A percentile compares a stretch with the other conserved stretches of the same genome.
phyloP scores from a whole-genome alignment of 306 rosid species.

The Ormosia emarginata region DNA sequence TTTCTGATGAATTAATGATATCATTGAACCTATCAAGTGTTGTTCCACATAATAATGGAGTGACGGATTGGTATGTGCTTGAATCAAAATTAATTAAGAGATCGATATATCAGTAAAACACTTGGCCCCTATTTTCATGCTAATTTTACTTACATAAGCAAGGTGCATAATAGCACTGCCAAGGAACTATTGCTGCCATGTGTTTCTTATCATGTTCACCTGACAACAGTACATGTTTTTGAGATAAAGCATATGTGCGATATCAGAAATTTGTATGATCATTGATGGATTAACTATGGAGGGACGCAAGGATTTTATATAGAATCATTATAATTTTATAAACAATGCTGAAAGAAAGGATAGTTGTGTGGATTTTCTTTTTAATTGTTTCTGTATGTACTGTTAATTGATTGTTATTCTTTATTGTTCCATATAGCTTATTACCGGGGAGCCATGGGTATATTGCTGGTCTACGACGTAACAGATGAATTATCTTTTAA shows the following conservation, averaged over 20 bases:
- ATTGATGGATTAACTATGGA: too few relatives aligned
- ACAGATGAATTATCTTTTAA: slow-evolving; percentile 35
- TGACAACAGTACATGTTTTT: neutral
- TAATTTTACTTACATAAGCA: neutral
- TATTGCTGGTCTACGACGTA: slow-evolving; percentile 34
- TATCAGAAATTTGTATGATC: too few relatives aligned
- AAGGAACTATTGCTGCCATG: neutral
- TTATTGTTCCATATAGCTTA: slow-evolving; percentile 19
- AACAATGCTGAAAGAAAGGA: neutral
- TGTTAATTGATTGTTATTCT: neutral
- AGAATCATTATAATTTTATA: too few relatives aligned
- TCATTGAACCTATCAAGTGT: neutral
- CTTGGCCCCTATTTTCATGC: neutral
- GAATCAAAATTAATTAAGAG: neutral
- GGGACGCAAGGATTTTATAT: too few relatives aligned
- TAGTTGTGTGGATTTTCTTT: neutral
- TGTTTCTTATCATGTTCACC: neutral
- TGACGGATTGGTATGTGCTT: neutral
- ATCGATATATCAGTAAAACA: neutral
- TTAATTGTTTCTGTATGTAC: neutral
- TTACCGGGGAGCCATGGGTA: slow-evolving; percentile 40
- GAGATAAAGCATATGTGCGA: too few relatives aligned
- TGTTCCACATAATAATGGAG: neutral
- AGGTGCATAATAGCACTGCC: too few relatives aligned
- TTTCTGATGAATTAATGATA: neutral